Evolutionary conservation across 345 rosid genomes (phyloP).

Genomic region (Euphorbia pulcherrima): DNA sequence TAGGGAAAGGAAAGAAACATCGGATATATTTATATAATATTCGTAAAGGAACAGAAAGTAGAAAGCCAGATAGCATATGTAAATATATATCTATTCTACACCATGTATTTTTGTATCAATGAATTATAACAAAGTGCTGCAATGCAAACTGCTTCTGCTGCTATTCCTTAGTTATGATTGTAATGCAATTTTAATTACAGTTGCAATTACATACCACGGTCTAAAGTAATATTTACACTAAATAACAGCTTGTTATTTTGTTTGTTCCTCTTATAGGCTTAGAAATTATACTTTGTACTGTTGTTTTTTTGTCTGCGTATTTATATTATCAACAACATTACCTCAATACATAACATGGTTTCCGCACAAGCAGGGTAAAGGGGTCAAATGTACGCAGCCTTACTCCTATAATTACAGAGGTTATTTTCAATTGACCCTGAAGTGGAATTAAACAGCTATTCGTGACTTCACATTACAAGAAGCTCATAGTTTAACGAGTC

Average conservation of each 20-base stretch:
- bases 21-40: neutral
- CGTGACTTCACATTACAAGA: no score
- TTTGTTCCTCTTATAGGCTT: slow-evolving; percentile 15
- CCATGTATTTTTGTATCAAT: slow-evolving; percentile 29
- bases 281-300: no score
- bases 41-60: slow-evolving; percentile 21
- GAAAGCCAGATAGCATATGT: slow-evolving; percentile 34
- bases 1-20: slow-evolving; percentile 7
- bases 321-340: no score
- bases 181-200: slow-evolving; percentile 2
- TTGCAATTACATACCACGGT: slow-evolving; percentile 9
- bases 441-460: no score
- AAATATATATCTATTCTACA: slow-evolving; percentile 23
- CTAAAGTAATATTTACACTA: slow-evolving; percentile 19
- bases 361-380: no score
- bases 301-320: neutral
- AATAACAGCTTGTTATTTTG: slow-evolving; percentile 17
- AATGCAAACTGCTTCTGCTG: slow-evolving; percentile 31
- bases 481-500: no score
- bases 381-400: no score
- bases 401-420: no score
- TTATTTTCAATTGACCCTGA: no score
- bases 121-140: slow-evolving; percentile 17
- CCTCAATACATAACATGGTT: no score
- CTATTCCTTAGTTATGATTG: slow-evolving; percentile 1